Evolutionary conservation across 768 basidiomycete species (phyloP).

Genomic region (Phlebiopsis flavidoalba): DNA sequence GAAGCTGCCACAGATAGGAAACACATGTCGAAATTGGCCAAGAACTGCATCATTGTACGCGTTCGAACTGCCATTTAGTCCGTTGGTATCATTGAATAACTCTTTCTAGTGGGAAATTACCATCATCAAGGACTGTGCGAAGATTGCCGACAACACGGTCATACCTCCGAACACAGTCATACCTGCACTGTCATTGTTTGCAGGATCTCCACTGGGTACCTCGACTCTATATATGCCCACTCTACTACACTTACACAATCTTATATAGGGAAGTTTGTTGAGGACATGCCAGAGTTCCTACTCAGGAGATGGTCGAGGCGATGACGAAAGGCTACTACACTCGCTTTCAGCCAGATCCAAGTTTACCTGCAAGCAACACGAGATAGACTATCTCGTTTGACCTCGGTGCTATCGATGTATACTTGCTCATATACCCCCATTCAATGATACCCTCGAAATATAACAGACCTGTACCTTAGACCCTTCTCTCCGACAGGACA

Average conservation of each 20-base stretch:
- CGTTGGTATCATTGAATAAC: neutral
- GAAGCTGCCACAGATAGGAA: slow-evolving; percentile 95
- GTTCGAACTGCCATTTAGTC: neutral
- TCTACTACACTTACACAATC: neutral
- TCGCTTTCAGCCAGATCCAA: slow-evolving; percentile 45
- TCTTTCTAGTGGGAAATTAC: slow-evolving; percentile 83
- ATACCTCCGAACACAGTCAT: slow-evolving; percentile 91
- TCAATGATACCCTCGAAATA: neutral
- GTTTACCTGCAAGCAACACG: neutral
- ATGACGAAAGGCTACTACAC: slow-evolving; percentile 83
- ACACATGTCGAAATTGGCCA: slow-evolving; percentile 84
- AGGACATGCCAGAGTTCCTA: slow-evolving; percentile 90
- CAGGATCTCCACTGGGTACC: slow-evolving; percentile 87
- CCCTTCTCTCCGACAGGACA: neutral
- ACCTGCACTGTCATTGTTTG: slow-evolving; percentile 79
- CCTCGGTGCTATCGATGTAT: neutral
- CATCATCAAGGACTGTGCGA: slow-evolving; percentile 93
- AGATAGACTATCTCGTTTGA: neutral
- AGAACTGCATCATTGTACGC: slow-evolving; percentile 89
- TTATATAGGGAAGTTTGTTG: slow-evolving; percentile 57
- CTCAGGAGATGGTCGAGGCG: slow-evolving; percentile 86
- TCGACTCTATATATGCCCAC: neutral
- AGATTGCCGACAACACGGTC: slow-evolving; percentile 84
- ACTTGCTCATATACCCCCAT: neutral
- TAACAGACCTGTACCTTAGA: neutral